Conservation (phyloP, 768 basidiomycete genomes). For the Lentinus tigrinus region DNA sequence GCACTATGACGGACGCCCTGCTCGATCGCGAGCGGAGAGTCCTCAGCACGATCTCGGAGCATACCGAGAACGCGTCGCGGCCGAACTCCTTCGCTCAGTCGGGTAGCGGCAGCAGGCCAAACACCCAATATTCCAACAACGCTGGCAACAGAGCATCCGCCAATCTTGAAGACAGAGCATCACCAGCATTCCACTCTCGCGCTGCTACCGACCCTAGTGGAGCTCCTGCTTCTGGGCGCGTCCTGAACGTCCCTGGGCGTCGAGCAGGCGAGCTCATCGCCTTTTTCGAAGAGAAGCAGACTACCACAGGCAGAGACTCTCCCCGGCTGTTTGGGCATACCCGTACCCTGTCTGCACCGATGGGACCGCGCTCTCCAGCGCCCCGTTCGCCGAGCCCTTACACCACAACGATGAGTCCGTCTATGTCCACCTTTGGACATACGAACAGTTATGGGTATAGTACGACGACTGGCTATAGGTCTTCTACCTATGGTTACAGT, state of each 20-base stretch:
- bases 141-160: slow-evolving; percentile 49
- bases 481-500: slow-evolving; percentile 28
- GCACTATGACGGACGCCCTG: slow-evolving; percentile 39
- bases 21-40: slow-evolving; percentile 44
- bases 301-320: slow-evolving; percentile 30
- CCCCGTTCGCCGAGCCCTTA: slow-evolving; percentile 40
- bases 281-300: slow-evolving; percentile 61
- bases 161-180: slow-evolving; percentile 36
- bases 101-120: slow-evolving; percentile 33
- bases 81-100: slow-evolving; percentile 43
- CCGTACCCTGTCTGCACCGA: slow-evolving; percentile 48
- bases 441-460: slow-evolving; percentile 36
- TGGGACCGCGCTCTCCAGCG: slow-evolving; percentile 30
- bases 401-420: slow-evolving; percentile 33
- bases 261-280: slow-evolving; percentile 71
- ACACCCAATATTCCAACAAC: slow-evolving; percentile 39
- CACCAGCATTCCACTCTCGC: slow-evolving; percentile 49
- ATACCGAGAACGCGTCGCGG: slow-evolving; percentile 67
- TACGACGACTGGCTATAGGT: slow-evolving; percentile 37
- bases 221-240: slow-evolving; percentile 36
- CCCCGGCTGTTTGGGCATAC: slow-evolving; percentile 42
- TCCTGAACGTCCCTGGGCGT: slow-evolving; percentile 34
- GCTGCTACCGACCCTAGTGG: slow-evolving; percentile 57
- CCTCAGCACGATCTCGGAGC: slow-evolving; percentile 78
- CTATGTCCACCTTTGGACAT: slow-evolving; percentile 38